Evolutionary conservation across 2,329 filamentous ascomycete genomes (phyloP), one percentile per base, ranked within the genome.

Genomic region (Fonsecaea monophora): DNA sequence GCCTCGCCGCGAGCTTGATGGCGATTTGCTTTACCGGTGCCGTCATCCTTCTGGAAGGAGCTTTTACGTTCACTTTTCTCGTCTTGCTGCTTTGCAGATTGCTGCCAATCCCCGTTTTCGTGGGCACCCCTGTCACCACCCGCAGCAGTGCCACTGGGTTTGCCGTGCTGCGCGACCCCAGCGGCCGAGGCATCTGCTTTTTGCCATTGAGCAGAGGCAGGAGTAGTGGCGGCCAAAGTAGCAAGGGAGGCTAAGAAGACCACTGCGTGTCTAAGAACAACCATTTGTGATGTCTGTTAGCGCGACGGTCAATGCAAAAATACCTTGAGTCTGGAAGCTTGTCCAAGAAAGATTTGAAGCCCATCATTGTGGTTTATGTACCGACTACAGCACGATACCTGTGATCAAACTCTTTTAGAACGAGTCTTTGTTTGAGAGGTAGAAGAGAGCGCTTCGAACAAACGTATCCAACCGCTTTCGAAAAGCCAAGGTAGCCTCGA

Each of bases 161-260:
- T 45, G 42, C 48, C 60, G 7, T 42, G 30, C 30, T 61, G 38
- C 13, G 53, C 57, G 45, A 66, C 50, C 21, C 30, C 60, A 12
- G 35, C 40, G 7, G 37, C 13, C 37, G 57, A 61, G 45, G 21
- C 42, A 15, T 50, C 42, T 6, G 59, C 56, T 15, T 60, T 57
- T 21, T 54, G 38, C 64, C 56, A 64, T 62, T 61, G 63, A 25
- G 30, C 38, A 12, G 50, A 42, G 30, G 60, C 50, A 13, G 65
- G 59, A 2, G 63, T 55, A 4, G 68, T 56, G 15, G 55, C 50
- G 45, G 48, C 42, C 37, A 67, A 34, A 40, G 65, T 55, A 53
- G 62, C 65, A 30, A 69, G 37, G 12, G 62, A 57, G n/a, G 62
- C 60, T 48, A 67, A 21, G 10, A 69, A 42, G 42, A 62, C 21